phyloP scores from a whole-genome alignment of 345 rosid genomes.

The Hypericum perforatum region DNA sequence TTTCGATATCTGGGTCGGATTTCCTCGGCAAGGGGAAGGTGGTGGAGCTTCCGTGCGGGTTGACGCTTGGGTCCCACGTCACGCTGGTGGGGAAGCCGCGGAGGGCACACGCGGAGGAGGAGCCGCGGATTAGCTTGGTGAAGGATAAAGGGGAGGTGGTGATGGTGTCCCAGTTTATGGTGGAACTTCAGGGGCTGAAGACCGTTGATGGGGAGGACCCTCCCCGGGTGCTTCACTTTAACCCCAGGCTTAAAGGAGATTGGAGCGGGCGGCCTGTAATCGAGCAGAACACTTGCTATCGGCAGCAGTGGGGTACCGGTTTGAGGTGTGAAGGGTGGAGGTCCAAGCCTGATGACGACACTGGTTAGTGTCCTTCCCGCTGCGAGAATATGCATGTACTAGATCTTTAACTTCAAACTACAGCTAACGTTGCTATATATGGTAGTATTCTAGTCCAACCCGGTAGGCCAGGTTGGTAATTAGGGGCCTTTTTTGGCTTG shows the following conservation, averaged over 20 bases:
- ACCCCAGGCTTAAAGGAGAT: slow-evolving; percentile 86
- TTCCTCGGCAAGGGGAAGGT: slow-evolving; percentile 36
- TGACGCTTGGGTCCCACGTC: slow-evolving; percentile 74
- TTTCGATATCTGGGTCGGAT: slow-evolving; percentile 48
- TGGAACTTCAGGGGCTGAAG: slow-evolving; percentile 83
- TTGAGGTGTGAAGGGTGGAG: slow-evolving; percentile 81
- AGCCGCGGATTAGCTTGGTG: slow-evolving; percentile 41
- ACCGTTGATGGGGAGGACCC: slow-evolving; percentile 93
- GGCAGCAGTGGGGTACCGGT: slow-evolving; percentile 91
- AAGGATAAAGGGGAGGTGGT: slow-evolving; percentile 36
- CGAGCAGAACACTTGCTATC: slow-evolving; percentile 88
- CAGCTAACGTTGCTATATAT: too few species aligned
- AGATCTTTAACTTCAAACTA: too few species aligned
- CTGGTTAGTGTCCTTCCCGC: slow-evolving; percentile 32
- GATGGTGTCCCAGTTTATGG: slow-evolving; percentile 73
- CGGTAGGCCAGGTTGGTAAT: too few species aligned
- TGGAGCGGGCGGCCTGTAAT: slow-evolving; percentile 80
- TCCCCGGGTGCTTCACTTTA: slow-evolving; percentile 82
- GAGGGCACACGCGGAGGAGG: slow-evolving; percentile 44
- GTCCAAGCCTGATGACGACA: slow-evolving; percentile 70
- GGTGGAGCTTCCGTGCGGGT: slow-evolving; percentile 77
- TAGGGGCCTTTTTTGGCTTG: background rate
- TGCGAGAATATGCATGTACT: background rate
- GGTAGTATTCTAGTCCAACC: too few species aligned
- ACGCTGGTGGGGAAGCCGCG: slow-evolving; percentile 85